Evolutionary conservation across 345 rosid genomes (phyloP).

Genomic region (Syzygium oleosum): DNA sequence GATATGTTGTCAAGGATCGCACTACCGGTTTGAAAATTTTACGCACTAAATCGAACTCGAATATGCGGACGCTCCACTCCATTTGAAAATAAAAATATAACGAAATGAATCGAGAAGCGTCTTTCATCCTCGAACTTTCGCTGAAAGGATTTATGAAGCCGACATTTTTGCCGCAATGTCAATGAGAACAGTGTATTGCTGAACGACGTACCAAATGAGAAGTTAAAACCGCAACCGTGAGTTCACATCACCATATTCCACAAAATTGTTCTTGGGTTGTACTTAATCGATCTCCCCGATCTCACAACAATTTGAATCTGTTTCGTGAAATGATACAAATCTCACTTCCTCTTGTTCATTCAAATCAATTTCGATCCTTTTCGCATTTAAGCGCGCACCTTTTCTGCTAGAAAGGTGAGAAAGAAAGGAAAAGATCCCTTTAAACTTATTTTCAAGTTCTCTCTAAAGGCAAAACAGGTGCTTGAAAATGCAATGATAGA

Average conservation of each 20-base stretch:
- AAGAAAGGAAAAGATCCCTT: not conserved
- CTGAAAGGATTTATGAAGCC: not conserved
- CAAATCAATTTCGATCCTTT: not conserved
- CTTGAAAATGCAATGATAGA: not conserved
- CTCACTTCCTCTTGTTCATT: not conserved
- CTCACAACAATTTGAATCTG: not conserved
- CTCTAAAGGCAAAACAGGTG: not conserved
- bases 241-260: rapidly evolving
- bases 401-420: not conserved
- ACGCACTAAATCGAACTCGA: not conserved
- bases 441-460: not conserved
- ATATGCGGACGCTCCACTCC: not conserved
- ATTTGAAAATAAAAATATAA: not conserved
- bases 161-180: not conserved
- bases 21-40: not conserved
- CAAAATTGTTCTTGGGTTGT: not conserved
- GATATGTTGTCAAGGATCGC: not conserved
- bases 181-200: not conserved
- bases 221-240: not conserved
- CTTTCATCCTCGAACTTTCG: not conserved
- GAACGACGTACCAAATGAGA: not conserved
- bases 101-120: not conserved
- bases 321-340: not conserved
- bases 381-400: no score
- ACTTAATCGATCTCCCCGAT: not conserved